Evolutionary conservation across 306 rosid species (phyloP), one percentile per base, ranked within the genome.

Genomic region (Ormosia semicastrata): DNA sequence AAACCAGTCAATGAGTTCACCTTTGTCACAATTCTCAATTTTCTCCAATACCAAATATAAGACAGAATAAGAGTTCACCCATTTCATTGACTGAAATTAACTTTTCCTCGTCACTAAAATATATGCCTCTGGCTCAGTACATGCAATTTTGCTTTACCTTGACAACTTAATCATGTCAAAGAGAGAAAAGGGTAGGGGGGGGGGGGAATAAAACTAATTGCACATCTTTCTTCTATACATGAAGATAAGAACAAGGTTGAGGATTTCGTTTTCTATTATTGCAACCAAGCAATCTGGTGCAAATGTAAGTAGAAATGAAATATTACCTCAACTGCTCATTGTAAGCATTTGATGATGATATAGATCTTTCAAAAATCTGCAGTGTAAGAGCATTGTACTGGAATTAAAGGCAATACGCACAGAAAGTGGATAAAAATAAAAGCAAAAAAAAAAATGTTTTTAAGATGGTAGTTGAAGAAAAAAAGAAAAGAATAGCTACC

Each of bases 311-410:
- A 58, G 52, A 43, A 75, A 39, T 53, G 68, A 41, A 75, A 68
- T 36, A 34, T 43, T 71, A 93, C 99, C 95, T 90, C 85, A 91
- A 82, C 60, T 95, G 99, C 2, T 90, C 87, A 60, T 89, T 82
- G 87, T 93, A 95, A 52, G 98, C 94, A 84, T 87, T 85, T 59
- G 99, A 91, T 59, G 94, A 89, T 13, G 95, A 86, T 67, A 93
- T 93, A 30, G 98, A 91, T 79, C 86, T 93, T 88, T 93, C 94
- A 85, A 93, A 90, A 89, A 93, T 95, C 99, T 95, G 93, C 81
- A 84, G 80, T 64, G 34, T 39, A 29, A 52, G 24, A 40, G 66
- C 63, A 84, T 3, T 49, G 36, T 34, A 54, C 30, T 8, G 50
- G 6, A 17, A 71, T 70, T 34, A 49, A 79, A 44, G 18, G 7